Evolutionary conservation across 306 rosid genomes (phyloP), one percentile per base, ranked within the genome.

Genomic region (Alnus glutinosa): DNA sequence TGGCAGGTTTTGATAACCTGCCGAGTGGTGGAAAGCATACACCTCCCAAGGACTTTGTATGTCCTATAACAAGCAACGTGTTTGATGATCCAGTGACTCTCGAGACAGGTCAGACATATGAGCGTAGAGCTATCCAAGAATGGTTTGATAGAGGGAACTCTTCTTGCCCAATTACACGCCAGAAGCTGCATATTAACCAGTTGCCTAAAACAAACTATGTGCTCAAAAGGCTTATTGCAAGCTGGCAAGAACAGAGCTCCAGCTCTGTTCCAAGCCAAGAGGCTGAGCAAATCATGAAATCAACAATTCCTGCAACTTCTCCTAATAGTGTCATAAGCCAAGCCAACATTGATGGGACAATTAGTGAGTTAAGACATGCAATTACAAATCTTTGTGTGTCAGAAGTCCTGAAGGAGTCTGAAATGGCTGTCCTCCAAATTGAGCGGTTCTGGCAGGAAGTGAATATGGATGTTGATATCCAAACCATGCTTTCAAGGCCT

Each of bases 61-160:
- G 98, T 79, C 97, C 98, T 72, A 95, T 91, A 72, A 95, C 97
- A 19, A 89, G 94, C 84, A 87, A 90, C 81, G 74, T 94, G 19
- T 94, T 94, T 87, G 87, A 92, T 80, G 98, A 95, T 79, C 98
- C 98, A 0, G 98, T 95, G 76, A 95, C 98, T 49, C 91, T 95
- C 49, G 98, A 95, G 85, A 95, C 98, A 7, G 98, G 98, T 36
- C 98, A 95, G 77, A 92, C 98, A 73, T 95, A 87, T 67, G 98
- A 95, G 88, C 92, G 97, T 10, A 81, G 66, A 80, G 98, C 98
- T 6, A 95, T 91, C 12, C 97, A 90, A 61, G 97, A 95, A 80
- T 95, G 98, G 98, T 87, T 92, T 52, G 90, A 89, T 61, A 85
- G 90, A 78, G 98, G 97, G 34, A 91, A 92, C 85, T 81, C 83